Evolutionary conservation across 305 asterid genomes (phyloP).

Genomic region (Nicotiana rustica): DNA sequence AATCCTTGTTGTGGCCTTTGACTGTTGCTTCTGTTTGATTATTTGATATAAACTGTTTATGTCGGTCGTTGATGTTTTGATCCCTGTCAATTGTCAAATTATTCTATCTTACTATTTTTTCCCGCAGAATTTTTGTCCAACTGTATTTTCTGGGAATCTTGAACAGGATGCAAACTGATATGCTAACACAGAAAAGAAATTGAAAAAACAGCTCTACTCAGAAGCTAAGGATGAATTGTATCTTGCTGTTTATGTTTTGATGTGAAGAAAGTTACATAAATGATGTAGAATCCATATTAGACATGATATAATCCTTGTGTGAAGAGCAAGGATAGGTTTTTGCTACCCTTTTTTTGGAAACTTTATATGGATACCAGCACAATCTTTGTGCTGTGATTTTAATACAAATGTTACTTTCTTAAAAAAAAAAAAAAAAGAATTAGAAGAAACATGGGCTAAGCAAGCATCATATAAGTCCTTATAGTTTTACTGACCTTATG

Average conservation of each 20-base stretch:
- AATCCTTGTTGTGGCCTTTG: slow-evolving; percentile 30
- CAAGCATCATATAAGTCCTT: slow-evolving; percentile 14
- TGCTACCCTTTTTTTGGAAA: too few species aligned
- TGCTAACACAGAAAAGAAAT: neutral
- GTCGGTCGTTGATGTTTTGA: slow-evolving; percentile 24
- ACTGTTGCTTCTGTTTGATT: slow-evolving; percentile 15
- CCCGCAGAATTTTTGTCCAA: slow-evolving; percentile 2
- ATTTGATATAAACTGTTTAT: slow-evolving; percentile 17
- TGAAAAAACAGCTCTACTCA: neutral
- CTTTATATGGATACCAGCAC: too few species aligned
- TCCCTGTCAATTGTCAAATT: slow-evolving; percentile 17
- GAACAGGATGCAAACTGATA: slow-evolving; percentile 15
- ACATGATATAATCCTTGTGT: too few species aligned
- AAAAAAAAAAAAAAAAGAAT: neutral
- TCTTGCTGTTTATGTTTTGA: too few species aligned
- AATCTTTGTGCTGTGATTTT: too few species aligned
- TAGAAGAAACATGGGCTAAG: slow-evolving; percentile 14
- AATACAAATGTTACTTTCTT: too few species aligned
- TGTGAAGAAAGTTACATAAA: too few species aligned
- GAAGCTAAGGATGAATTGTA: too few species aligned
- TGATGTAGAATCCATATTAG: too few species aligned
- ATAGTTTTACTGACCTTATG: slow-evolving; percentile 22
- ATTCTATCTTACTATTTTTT: neutral
- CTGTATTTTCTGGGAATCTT: neutral
- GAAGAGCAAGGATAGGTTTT: too few species aligned